These are phyloP conservation scores for Salix udensis DNA, from an alignment of 345 rosid species.

Conservation along the genomic window DNA sequence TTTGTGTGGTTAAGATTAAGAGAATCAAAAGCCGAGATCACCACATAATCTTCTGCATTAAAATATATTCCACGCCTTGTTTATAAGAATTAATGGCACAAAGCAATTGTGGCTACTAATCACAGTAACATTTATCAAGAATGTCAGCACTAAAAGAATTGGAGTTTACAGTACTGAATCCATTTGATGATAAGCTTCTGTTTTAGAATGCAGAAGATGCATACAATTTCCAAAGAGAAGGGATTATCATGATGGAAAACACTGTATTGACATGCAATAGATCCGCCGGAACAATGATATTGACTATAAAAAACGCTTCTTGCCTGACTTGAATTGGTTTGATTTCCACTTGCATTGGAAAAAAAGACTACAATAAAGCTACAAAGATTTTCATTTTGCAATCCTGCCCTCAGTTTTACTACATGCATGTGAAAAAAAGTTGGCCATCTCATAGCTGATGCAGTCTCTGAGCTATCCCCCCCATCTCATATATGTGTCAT, in stretches of 20 bases:
- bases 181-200: not conserved
- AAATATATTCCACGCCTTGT: no score
- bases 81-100: not conserved
- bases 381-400: constrained; percentile 12
- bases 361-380: constrained; percentile 16
- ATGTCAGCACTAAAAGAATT: not conserved
- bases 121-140: not conserved
- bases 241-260: constrained; percentile 8
- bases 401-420: constrained; percentile 11
- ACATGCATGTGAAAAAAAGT: constrained; percentile 13
- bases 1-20: no score
- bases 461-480: constrained; percentile 13
- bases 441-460: constrained; percentile 14
- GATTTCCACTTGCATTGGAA: constrained; percentile 18
- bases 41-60: no score
- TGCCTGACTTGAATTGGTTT: constrained; percentile 12
- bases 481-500: constrained; percentile 8
- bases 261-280: constrained; percentile 1
- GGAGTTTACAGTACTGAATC: not conserved
- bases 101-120: not conserved
- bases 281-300: constrained; percentile 17
- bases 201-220: not conserved
- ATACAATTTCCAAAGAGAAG: not conserved
- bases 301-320: constrained; percentile 17
- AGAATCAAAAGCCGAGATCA: no score